These are phyloP conservation scores for Coemansia sp. DNA, from an alignment of 192 early-diverging fungal genomes.

Conservation along the genomic window DNA sequence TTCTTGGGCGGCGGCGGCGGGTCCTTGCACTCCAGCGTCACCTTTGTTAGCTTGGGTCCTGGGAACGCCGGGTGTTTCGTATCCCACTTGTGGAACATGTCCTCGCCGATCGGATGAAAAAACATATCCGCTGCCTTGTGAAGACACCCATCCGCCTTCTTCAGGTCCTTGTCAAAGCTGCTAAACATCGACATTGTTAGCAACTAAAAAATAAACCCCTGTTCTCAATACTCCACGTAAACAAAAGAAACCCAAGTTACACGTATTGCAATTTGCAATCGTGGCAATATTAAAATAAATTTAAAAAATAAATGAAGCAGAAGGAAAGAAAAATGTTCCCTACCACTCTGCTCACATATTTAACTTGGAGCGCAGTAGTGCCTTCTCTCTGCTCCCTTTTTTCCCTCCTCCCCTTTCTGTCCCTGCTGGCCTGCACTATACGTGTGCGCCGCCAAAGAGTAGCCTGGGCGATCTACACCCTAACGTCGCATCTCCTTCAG, in stretches of 20 bases:
- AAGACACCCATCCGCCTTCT: slow-evolving; percentile 47
- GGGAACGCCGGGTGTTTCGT: slow-evolving; percentile 52
- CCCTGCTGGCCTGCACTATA: neutral
- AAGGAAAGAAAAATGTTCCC: neutral
- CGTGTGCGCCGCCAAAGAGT: slow-evolving; percentile 2
- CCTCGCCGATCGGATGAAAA: slow-evolving; percentile 51
- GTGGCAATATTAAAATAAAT: neutral
- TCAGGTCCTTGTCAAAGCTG: slow-evolving; percentile 53
- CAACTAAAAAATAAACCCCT: slow-evolving; percentile 5
- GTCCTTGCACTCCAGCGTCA: slow-evolving; percentile 46
- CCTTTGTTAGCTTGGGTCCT: slow-evolving; percentile 50
- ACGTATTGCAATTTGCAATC: neutral
- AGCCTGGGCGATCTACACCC: neutral
- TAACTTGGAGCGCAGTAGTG: neutral
- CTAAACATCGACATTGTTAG: slow-evolving; percentile 52
- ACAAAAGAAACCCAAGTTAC: neutral
- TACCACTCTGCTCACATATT: neutral
- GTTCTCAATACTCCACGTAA: neutral
- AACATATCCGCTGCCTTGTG: slow-evolving; percentile 56
- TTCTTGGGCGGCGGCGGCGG: slow-evolving; percentile 19
- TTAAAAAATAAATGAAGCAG: neutral
- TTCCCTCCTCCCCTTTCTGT: neutral
- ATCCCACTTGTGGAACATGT: slow-evolving; percentile 55
- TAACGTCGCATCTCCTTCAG: neutral
- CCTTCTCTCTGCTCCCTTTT: neutral